A percentile compares a stretch with the other conserved stretches of the same genome.
Evolutionary conservation across 1,284 basidiomycete species (phyloP).

Genomic region (Ceratobasidium sp.): DNA sequence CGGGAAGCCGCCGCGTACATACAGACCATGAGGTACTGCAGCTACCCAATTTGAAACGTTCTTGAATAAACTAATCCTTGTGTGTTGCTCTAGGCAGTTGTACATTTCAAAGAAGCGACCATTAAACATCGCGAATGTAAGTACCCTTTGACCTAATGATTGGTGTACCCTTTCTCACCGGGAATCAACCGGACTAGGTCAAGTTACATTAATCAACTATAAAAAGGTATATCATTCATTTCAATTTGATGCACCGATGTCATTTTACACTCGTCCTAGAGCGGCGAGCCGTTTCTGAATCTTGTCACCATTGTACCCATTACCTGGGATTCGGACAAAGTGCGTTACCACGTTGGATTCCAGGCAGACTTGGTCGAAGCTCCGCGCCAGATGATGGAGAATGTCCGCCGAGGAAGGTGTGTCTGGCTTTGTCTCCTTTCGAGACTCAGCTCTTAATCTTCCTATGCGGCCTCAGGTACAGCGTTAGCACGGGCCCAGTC

Average conservation of each 20-base stretch:
- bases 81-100: constrained; percentile 24
- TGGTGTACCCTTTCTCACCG: not conserved
- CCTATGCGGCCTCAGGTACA: not conserved
- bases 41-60: not conserved
- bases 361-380: constrained; percentile 43
- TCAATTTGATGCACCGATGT: not conserved
- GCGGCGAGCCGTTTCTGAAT: constrained; percentile 39
- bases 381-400: constrained; percentile 38
- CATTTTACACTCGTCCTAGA: not conserved
- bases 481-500: constrained; percentile 17
- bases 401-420: constrained; percentile 40
- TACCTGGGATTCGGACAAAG: constrained; percentile 35
- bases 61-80: not conserved
- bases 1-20: constrained; percentile 18
- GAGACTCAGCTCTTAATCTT: not conserved
- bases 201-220: constrained; percentile 41
- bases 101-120: constrained; percentile 35
- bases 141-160: not conserved
- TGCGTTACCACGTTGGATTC: constrained; percentile 39
- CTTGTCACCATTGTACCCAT: constrained; percentile 42
- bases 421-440: constrained; percentile 1
- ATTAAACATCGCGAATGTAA: constrained; percentile 34
- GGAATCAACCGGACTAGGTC: constrained; percentile 9
- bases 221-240: constrained; percentile 25
- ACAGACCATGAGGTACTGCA: constrained; percentile 36